Base-by-base conservation (phyloP, 2,329 filamentous ascomycete genomes). In the Alternaria brassicicola region DNA sequence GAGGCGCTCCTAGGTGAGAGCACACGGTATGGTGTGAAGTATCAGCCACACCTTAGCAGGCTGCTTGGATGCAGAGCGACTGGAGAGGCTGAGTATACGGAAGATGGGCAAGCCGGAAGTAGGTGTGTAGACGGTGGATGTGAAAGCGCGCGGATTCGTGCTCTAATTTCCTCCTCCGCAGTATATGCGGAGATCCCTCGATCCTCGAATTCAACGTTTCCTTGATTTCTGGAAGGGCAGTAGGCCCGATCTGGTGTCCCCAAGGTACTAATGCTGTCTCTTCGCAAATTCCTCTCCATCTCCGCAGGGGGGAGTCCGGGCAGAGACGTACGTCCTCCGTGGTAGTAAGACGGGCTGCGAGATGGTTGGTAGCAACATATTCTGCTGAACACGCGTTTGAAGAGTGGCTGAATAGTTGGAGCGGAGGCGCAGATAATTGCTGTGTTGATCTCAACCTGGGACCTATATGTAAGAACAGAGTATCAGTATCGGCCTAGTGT, bases 361-460 rank as follows among this genome's bases (percentile, higher is more conserved):
- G 55, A 55, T 28, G 53, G 43, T 2, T 46, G 55, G 9, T 60
- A 46, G n/a, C 57, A 39, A 10, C 51, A 46, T 2, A 69, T 25
- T 35, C 57, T 56, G 13, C 55, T 54, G 36, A 70, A 66, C 13
- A 64, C 36, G 21, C 52, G 51, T 38, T 62, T 61, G 52, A 69
- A 52, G 6, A 70, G 53, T 3, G 68, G 68, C 36, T 72, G 68
- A 1, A 71, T 55, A 10, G 65, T 69, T 15, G 69, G 69, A 3
- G 55, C 61, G 2, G 66, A 69, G 4, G 69, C 67, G 46, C 65
- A 70, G 7, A 70, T 62, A 9, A 72, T 71, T 1, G 64, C 68
- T 2, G 66, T 70, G 36, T 72, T 71, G 49, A 71, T 58, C 35
- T 72, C 68, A 26, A 72, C 63, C 33, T 68, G 66, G 13, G 65